Evolutionary conservation across 2,329 filamentous ascomycete species (phyloP), one percentile per base, ranked within the genome.

Genomic region (Acrodontium crateriforme): DNA sequence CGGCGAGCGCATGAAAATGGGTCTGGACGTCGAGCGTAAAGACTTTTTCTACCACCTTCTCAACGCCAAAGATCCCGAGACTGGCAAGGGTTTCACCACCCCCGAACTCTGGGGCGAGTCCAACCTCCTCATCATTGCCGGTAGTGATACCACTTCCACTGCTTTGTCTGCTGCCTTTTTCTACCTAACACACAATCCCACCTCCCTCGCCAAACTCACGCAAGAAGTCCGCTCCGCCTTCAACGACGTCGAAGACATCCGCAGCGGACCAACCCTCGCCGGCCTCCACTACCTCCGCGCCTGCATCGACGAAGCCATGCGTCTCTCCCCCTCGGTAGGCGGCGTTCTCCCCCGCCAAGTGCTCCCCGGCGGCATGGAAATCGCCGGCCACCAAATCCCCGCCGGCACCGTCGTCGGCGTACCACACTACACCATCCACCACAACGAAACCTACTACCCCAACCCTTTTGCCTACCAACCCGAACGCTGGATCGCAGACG

Each of bases 231-330:
- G 38, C 60, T 62, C 46, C 54, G 60, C 45, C 50, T 67, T 48
- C 51, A 62, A 4, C 45, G 61, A 24, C 52, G 61, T 30, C 56
- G 62, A 28, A 56, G 58, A 41, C 55, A 68, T 40, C 54, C 58
- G 2, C 50, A 62, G 35, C 60, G 53, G 52, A 3, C 21, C 44
- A 2, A 34, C 42, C 6, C 40, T 65, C 5, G 41, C 48, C 13
- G 38, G 31, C 9, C 59, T 53, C 36, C 32, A 28, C 1, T 67
- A 64, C 36, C 46, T 67, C 1, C 50, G 53, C 4, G 63, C 62
- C 3, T 56, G 54, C 30, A 53, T 68, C 21, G 55, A 65, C 23
- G 63, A 68, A 39, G 45, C 55, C 0, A 45, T 67, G 31, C 55
- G 64, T 10, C 45, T 65, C 27, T 56, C 56, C 3, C 60, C 64